Evolutionary conservation across 768 basidiomycete species (phyloP).

Genomic region (Boletus huronensis): DNA sequence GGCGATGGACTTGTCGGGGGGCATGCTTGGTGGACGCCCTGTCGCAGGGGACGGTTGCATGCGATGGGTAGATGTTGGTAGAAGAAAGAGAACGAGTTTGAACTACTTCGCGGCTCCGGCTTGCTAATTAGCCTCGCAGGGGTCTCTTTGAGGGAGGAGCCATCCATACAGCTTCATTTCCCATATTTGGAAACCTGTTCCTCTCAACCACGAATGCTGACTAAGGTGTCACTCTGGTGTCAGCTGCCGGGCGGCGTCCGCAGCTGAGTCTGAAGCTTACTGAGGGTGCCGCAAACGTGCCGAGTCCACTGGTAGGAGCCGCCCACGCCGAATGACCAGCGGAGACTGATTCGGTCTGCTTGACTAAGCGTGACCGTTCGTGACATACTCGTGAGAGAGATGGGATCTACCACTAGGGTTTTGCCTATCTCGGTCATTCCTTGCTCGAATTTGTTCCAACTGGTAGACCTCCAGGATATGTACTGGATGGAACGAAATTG

Average conservation of each 20-base stretch:
- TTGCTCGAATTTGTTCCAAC: too few species aligned
- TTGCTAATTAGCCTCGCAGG: slow-evolving; percentile 27
- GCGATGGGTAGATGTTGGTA: slow-evolving; percentile 6
- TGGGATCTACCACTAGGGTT: too few species aligned
- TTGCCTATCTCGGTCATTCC: too few species aligned
- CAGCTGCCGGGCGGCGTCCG: not conserved
- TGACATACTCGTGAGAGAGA: too few species aligned
- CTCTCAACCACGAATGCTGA: slow-evolving; percentile 20
- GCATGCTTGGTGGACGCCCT: slow-evolving; percentile 23
- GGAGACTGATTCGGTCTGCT: not conserved
- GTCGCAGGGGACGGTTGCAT: slow-evolving; percentile 22
- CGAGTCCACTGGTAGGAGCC: not conserved
- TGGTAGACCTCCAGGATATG: too few species aligned
- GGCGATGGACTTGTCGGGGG: slow-evolving; percentile 25
- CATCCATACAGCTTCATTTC: slow-evolving; percentile 18
- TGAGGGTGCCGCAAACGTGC: not conserved
- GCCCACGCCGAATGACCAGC: too few species aligned
- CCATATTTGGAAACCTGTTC: slow-evolving; percentile 28
- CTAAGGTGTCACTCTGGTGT: slow-evolving; percentile 4
- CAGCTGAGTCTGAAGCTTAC: not conserved
- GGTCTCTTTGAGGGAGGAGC: slow-evolving; percentile 14
- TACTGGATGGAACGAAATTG: too few species aligned
- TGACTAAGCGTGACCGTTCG: too few species aligned
- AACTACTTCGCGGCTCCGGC: slow-evolving; percentile 7
- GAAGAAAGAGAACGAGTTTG: slow-evolving; percentile 10